These are phyloP conservation scores for Penicillium decumbens DNA, from an alignment of 2,329 filamentous ascomycete genomes.

Conservation along the genomic window DNA sequence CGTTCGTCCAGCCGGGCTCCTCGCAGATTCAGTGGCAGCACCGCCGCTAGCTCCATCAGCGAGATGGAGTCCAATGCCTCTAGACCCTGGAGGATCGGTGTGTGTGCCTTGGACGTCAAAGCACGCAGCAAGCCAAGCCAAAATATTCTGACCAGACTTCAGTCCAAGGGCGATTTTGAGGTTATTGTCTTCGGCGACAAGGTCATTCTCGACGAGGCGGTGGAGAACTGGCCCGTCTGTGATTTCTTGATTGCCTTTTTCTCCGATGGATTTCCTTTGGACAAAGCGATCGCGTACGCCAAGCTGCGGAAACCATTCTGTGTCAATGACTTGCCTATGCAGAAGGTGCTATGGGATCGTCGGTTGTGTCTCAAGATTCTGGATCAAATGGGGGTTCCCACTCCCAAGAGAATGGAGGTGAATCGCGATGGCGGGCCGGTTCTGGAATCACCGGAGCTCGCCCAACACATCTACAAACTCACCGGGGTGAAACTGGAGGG, in stretches of 20 bases:
- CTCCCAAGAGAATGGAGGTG: conserved; percentile 81
- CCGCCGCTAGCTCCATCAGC: conserved; percentile 74
- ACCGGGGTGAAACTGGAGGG: conserved; percentile 73
- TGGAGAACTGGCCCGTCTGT: conserved; percentile 93
- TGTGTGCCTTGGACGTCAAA: conserved; percentile 93
- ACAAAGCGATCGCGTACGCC: conserved; percentile 95
- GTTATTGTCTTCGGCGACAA: conserved; percentile 98
- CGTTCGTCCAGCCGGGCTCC: conserved; percentile 64
- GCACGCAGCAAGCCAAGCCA: conserved; percentile 94
- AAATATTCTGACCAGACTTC: conserved; percentile 89
- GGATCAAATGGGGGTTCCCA: conserved; percentile 83
- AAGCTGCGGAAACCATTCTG: conserved; percentile 92
- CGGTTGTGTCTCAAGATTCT: conserved; percentile 82
- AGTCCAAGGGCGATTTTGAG: conserved; percentile 87
- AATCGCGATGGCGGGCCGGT: conserved; percentile 86
- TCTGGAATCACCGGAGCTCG: conserved; percentile 72
- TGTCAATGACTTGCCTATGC: conserved; percentile 96
- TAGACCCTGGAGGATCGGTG: conserved; percentile 68
- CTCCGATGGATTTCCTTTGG: conserved; percentile 91
- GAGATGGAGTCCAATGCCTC: conserved; percentile 47
- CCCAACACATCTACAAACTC: conserved; percentile 71
- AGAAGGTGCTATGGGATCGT: conserved; percentile 93
- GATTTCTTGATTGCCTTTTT: conserved; percentile 98
- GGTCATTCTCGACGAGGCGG: conserved; percentile 92
- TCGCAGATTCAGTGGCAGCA: conserved; percentile 75